Evolutionary conservation across 495 filamentous ascomycete species (phyloP), one percentile per base, ranked within the genome.

Genomic region (Letharia columbiana): DNA sequence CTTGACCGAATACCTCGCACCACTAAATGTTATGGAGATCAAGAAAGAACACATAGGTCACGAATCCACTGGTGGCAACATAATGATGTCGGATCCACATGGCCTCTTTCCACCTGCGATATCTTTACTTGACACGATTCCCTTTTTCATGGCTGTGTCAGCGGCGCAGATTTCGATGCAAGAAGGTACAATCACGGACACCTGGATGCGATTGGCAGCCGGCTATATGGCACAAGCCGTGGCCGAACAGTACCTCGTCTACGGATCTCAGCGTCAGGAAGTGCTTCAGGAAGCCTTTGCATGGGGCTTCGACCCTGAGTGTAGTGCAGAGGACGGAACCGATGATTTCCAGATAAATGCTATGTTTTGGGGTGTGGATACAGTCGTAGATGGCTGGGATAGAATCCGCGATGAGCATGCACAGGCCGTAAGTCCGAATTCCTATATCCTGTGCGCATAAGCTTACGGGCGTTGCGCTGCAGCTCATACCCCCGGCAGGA

Each of bases 191-290:
- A 69, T 74, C 15, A 67, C 69, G 28, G 69, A 68, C 6, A 42
- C 60, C 8, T 83, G 78, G 79, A 75, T 80, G 65, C 73, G 79
- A 15, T 68, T 83, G 11, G 76, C 78, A 1, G 77, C 73, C 0
- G 76, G 77, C 33, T 82, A 81, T 66, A 79, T 84, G 73, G 68
- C 80, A 15, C 82, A 85, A 60, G 80, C 82, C 9, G 73, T 72
- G 6, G 49, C 82, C 10, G 82, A 85, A 69, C 79, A 81, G 64
- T 77, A 78, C 52, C 70, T 76, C 18, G 68, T 77, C 37, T 74
- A 71, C 39, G 75, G 71, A 15, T 65, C 63, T 10, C 60, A 56
- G 44, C 69, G 71, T 17, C 54, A 67, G 1, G 72, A 76, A n/a
- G 61, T 68, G 1, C 62, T 78, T 3, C 10, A 60, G 5, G 68